These are phyloP conservation scores for Bruguiera gymnorhiza DNA, from an alignment of 345 rosid genomes.

Conservation along the genomic window DNA sequence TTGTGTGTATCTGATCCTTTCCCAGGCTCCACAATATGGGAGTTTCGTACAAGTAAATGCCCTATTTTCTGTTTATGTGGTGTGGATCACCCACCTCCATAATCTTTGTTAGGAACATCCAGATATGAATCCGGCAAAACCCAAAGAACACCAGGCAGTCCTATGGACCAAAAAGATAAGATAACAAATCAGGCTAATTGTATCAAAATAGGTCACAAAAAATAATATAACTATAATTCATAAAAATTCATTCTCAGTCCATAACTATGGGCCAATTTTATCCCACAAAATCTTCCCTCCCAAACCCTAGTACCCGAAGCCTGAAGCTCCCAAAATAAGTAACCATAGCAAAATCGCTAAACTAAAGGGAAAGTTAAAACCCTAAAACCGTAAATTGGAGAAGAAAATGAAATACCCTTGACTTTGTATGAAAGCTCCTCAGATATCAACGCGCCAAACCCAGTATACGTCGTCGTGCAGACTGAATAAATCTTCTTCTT, in stretches of 20 bases:
- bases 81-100: constrained; percentile 62
- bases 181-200: background rate
- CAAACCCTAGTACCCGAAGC: background rate
- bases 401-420: constrained; percentile 57
- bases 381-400: constrained; percentile 7
- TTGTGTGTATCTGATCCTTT: too few relatives aligned
- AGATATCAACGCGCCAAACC: constrained; percentile 89
- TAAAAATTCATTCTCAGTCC: too few relatives aligned
- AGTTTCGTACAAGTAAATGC: too few relatives aligned
- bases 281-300: too few relatives aligned
- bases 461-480: constrained; percentile 76
- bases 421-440: constrained; percentile 90
- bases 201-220: background rate
- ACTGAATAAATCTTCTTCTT: constrained; percentile 97
- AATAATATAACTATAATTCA: too few relatives aligned
- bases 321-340: background rate
- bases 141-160: constrained; percentile 88
- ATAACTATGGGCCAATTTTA: too few relatives aligned
- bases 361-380: background rate
- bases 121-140: constrained; percentile 93
- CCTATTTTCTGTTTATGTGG: background rate
- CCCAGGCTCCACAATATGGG: too few relatives aligned
- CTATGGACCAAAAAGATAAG: constrained; percentile 35
- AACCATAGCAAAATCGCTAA: constrained; percentile 1
- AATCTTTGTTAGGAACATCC: constrained; percentile 95